Base-by-base conservation (phyloP, 2,329 filamentous ascomycete genomes). In the Fonsecaea monophora region DNA sequence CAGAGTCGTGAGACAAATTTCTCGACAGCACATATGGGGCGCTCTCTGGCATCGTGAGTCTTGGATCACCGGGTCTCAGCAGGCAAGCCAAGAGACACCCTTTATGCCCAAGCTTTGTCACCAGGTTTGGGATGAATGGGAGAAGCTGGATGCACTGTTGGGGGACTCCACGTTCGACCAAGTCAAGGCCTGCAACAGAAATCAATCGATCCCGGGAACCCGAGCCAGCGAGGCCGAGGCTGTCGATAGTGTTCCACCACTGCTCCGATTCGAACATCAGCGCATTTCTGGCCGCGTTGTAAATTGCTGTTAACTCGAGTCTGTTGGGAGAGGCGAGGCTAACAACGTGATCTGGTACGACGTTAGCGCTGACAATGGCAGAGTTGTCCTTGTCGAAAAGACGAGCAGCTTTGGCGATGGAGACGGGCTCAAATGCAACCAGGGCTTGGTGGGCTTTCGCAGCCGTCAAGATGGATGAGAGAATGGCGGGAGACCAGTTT, bases 351-450 rank as follows among this genome's bases (percentile, higher is more conserved):
- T 76, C 1, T 86, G 92, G 80, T 82, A 94, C 66, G 85, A 78
- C 73, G 38, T 76, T 70, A 12, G 74, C 69, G 12, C 74, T 71
- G 10, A 75, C 71, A 59, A 83, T 75, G 48, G 75, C 72, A 55
- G 55, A 72, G n/a, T 65, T 64, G 70, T 67, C 62, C 34, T 63
- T 67, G 66, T 73, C 61, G 79, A 95, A 96, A 5, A 94, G 82
- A 8, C 87, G 84, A 55, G 85, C 82, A 3, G 92, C 87, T 81
- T 98, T 99, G 66, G 87, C 88, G 1, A 86, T 88, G 0, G 92
- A 96, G 6, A 98, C 95, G 1, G 95, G 94, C 78, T 98, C 95
- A 74, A 94, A 96, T 12, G 91, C 90, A 5, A 94, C 84, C 21
- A 83, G 84, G 15, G 86, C 84, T 4, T 81, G 77, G 65, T 86